Percentiles rank a stretch among this genome's conserved stretches.
Evolutionary conservation across 495 filamentous ascomycete species (phyloP).

Genomic region (Penicillium daleae): DNA sequence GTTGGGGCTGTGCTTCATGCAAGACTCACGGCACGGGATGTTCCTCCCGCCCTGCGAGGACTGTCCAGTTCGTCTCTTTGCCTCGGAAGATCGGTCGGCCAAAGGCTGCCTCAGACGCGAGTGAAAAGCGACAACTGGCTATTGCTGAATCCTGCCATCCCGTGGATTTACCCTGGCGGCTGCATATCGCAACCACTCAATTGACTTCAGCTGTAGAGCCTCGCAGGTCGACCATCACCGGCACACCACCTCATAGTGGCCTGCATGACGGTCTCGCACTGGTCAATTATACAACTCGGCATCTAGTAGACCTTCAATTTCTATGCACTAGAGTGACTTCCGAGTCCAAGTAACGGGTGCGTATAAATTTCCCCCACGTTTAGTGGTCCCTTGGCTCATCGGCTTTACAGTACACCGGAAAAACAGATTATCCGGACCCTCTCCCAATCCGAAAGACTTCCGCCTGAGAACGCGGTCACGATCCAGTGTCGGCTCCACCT

Average conservation of each 20-base stretch:
- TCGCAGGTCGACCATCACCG: slow-evolving; percentile 9
- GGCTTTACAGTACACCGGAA: slow-evolving; percentile 36
- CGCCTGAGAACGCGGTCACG: slow-evolving; percentile 38
- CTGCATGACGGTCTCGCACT: not conserved
- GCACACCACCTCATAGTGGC: not conserved
- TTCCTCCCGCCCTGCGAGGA: not conserved
- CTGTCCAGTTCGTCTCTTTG: not conserved
- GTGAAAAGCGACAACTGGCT: not conserved
- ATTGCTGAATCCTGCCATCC: not conserved
- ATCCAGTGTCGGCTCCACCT: slow-evolving; percentile 22
- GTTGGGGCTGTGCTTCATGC: not conserved
- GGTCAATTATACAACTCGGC: not conserved
- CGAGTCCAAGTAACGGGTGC: slow-evolving; percentile 16
- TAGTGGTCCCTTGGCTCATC: slow-evolving; percentile 27
- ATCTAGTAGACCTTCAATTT: not conserved
- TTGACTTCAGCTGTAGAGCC: slow-evolving; percentile 34
- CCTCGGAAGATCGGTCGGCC: not conserved
- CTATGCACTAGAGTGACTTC: not conserved
- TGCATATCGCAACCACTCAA: not conserved
- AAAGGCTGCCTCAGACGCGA: not conserved
- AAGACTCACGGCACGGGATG: not conserved
- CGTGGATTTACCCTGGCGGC: not conserved
- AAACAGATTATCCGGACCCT: slow-evolving; percentile 43
- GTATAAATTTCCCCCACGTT: slow-evolving; percentile 13
- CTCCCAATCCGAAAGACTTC: slow-evolving; percentile 37